Evolutionary conservation across 2,329 filamentous ascomycete genomes (phyloP).

Genomic region (Chaetomium strumarium): DNA sequence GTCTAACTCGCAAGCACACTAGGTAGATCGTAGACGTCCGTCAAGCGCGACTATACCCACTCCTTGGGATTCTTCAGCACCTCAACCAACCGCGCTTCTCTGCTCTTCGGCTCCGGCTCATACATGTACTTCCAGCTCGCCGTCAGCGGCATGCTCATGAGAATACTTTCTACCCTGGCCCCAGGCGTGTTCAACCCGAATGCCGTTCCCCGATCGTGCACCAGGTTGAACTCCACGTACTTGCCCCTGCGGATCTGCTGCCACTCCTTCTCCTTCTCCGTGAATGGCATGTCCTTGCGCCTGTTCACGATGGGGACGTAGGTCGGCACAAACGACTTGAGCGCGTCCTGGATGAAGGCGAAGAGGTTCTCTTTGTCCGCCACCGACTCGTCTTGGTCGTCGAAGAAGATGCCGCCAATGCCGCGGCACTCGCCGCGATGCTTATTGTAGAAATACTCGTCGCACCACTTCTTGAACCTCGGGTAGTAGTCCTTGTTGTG

Average conservation of each 20-base stretch:
- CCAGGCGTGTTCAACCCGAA: slow-evolving; percentile 93
- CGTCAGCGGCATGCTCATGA: slow-evolving; percentile 93
- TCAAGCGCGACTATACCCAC: slow-evolving; percentile 48
- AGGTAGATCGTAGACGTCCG: slow-evolving; percentile 1
- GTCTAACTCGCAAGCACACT: neutral
- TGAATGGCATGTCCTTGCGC: slow-evolving; percentile 88
- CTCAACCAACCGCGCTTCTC: slow-evolving; percentile 76
- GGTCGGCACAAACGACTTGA: slow-evolving; percentile 81
- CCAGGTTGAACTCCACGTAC: slow-evolving; percentile 97
- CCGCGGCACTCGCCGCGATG: slow-evolving; percentile 84
- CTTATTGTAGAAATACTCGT: slow-evolving; percentile 93
- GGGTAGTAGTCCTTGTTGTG: slow-evolving; percentile 91
- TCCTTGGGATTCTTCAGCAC: slow-evolving; percentile 60
- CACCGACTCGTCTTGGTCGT: slow-evolving; percentile 84
- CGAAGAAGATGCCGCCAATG: slow-evolving; percentile 96
- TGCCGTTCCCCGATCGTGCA: slow-evolving; percentile 90
- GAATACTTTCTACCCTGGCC: slow-evolving; percentile 87
- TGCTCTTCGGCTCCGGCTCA: slow-evolving; percentile 64
- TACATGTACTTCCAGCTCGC: slow-evolving; percentile 97
- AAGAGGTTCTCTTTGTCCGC: slow-evolving; percentile 87
- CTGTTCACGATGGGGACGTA: slow-evolving; percentile 85
- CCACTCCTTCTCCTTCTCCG: slow-evolving; percentile 84
- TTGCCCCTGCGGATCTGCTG: slow-evolving; percentile 90
- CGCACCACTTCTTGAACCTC: slow-evolving; percentile 96
- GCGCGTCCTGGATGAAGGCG: slow-evolving; percentile 77